Evolutionary conservation across 768 basidiomycete genomes (phyloP).

Genomic region (Holtermanniella nyarrowii): DNA sequence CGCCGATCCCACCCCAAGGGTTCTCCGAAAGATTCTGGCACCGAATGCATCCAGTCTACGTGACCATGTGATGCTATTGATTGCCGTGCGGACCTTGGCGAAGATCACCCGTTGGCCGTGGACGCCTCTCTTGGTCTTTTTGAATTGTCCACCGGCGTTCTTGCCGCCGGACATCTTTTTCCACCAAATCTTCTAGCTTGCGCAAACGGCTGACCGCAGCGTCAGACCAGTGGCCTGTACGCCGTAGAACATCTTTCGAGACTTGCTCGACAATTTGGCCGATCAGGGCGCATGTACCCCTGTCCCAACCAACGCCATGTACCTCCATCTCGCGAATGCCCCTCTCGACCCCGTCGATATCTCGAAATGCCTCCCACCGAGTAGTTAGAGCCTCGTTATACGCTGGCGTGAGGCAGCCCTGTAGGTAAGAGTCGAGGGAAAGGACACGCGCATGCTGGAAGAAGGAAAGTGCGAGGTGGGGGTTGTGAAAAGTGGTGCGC

Average conservation of each 20-base stretch:
- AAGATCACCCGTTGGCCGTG: not conserved
- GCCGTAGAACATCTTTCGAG: not conserved
- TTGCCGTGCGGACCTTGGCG: not conserved
- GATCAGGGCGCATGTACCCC: slow-evolving; percentile 52
- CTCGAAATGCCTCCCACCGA: slow-evolving; percentile 75
- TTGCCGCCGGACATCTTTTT: not conserved
- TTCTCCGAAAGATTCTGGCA: too few relatives aligned
- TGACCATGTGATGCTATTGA: not conserved
- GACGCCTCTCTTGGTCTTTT: not conserved
- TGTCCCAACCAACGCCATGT: slow-evolving; percentile 62
- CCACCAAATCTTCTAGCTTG: not conserved
- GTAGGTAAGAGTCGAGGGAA: slow-evolving; percentile 71
- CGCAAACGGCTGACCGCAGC: not conserved
- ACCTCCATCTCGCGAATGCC: slow-evolving; percentile 71
- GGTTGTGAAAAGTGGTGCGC: slow-evolving; percentile 66
- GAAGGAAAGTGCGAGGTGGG: slow-evolving; percentile 67
- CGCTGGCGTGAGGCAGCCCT: slow-evolving; percentile 74
- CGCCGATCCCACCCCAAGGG: too few relatives aligned
- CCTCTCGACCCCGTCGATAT: slow-evolving; percentile 61
- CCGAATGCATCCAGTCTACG: not conserved
- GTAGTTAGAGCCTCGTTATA: slow-evolving; percentile 83
- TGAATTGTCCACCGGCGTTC: not conserved
- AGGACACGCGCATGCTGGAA: slow-evolving; percentile 68
- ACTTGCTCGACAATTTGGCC: slow-evolving; percentile 46
- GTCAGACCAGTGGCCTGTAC: not conserved